Evolutionary conservation across 1,284 basidiomycete genomes (phyloP), one percentile per base, ranked within the genome.

Genomic region (Ustilago esculenta): DNA sequence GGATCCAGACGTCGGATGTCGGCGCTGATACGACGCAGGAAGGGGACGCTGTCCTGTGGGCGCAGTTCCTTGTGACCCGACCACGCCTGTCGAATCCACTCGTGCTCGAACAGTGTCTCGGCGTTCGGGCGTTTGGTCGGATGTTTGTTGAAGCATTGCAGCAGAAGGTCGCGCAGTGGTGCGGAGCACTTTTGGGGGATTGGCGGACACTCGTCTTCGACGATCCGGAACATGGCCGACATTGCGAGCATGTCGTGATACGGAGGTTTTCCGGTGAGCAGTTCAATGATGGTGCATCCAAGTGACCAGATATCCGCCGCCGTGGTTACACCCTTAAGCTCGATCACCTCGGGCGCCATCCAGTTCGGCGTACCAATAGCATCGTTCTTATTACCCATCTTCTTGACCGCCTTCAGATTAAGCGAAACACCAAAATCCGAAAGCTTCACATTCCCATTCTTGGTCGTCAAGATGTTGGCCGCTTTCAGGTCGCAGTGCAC

Each of bases 301-400:
- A 97, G 84, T 1, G 92, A 94, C 94, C 94, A 98, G 41, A 98
- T 87, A 63, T 88, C 87, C 21, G 86, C 86, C 1, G 85, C 85
- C 2, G 85, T 83, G 6, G 85, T 84, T 1, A 86, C 86, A 2
- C 87, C 87, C 44, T 84, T 82, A 27, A 88, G 87, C 82, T 93
- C 90, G 69, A 97, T 97, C 44, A 70, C 91, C 82, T 97, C 94
- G 1, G 94, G 94, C 3, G 94, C 93, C 93, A 97, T 97, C 94
- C 94, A 97, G 77, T 97, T 95, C 4, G 94, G 94, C 5, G 94
- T 97, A 11, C 94, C 94, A 5, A 92, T 91, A 11, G 94, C 83
- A 45, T 84, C 84, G 47, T 80, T 59, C 76, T 83, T 75, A 41
- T 86, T 84, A 81, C 92, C 90, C 77, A 88, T 88, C 82, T 92